Evolutionary conservation across 345 rosid species (phyloP), one percentile per base, ranked within the genome.

Genomic region (Aethionema arabicum): DNA sequence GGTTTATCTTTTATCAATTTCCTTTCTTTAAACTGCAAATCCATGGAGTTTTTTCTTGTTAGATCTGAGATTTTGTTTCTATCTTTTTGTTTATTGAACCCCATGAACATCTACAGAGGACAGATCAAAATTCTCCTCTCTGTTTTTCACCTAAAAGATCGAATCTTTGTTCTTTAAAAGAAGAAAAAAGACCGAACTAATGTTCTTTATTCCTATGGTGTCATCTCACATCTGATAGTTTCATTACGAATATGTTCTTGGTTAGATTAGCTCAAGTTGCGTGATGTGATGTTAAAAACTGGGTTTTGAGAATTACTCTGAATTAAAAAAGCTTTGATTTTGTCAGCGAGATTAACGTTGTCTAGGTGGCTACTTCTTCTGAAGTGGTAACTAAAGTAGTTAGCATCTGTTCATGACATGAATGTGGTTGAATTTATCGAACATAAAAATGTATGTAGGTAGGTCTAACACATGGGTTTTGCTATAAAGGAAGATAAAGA

Each of bases 161-260:
- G 74, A 69, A 69, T 69, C 68, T 56, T 69, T 55, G 55, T 54
- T 43, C 9, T 29, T 33, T 49, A 6, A 56, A 66, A 16, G 43
- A 50, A 27, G 32, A 36, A 69, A 61, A 61, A 21, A 21, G 27
- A 37, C 56, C 49, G 61, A 61, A 53, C 27, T 55, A n/a, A 32
- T 69, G 62, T 70, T 70, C 74, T 69, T 59, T 63, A 70, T 70
- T 70, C 74, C 53, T 69, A 37, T 48, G 69, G 68, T 70, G 74
- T 70, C 74, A 52, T 70, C 32, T 70, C 64, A 56, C 68, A 56
- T 63, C 74, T 45, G 6, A 9, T 55, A 10, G 74, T 48, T 63
- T 49, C 69, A 55, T 48, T 40, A 56, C 52, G 74, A 70, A 63
- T 70, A 48, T 61, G 46, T 69, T 69, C 68, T 62, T 62, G 27